These are phyloP conservation scores for Chaetomium cochliodes DNA, from an alignment of 495 filamentous ascomycete species.

Conservation along the genomic window DNA sequence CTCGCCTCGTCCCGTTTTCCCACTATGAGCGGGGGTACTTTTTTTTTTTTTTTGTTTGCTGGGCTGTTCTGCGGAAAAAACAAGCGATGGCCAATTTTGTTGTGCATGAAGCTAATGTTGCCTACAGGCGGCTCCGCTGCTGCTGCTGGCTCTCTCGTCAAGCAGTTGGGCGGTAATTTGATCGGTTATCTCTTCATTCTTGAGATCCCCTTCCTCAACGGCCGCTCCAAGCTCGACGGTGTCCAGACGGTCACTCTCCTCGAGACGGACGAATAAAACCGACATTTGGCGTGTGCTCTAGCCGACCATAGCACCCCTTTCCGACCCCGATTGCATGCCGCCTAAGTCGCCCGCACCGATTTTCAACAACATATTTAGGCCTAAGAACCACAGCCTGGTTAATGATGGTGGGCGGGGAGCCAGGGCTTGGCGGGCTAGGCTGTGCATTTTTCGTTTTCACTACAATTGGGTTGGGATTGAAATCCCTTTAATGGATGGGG, in stretches of 20 bases:
- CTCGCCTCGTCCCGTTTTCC: conserved; percentile 15
- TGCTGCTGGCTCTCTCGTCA: conserved; percentile 81
- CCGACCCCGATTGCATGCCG: neutral
- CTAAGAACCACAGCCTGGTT: conserved; percentile 12
- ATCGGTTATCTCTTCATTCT: conserved; percentile 93
- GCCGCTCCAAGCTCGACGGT: conserved; percentile 76
- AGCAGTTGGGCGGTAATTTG: conserved; percentile 77
- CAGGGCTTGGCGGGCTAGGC: conserved; percentile 3
- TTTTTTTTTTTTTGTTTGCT: neutral
- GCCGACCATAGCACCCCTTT: neutral
- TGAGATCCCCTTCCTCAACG: conserved; percentile 92
- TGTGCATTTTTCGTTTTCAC: conserved; percentile 4
- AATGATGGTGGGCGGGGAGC: neutral
- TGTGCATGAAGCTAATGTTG: conserved; percentile 9
- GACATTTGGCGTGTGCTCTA: conserved; percentile 14
- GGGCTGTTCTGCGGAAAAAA: neutral
- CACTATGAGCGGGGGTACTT: neutral
- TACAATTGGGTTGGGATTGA: neutral
- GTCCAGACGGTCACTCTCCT: conserved; percentile 85
- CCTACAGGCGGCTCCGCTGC: conserved; percentile 79
- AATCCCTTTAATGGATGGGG: conserved; percentile 12
- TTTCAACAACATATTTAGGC: conserved; percentile 8
- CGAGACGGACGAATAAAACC: conserved; percentile 40
- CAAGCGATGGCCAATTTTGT: neutral
- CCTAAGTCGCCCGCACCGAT: neutral